phyloP scores from a whole-genome alignment of 108 stramenopile genomes.

The Pseudonitzschia delicatissima region DNA sequence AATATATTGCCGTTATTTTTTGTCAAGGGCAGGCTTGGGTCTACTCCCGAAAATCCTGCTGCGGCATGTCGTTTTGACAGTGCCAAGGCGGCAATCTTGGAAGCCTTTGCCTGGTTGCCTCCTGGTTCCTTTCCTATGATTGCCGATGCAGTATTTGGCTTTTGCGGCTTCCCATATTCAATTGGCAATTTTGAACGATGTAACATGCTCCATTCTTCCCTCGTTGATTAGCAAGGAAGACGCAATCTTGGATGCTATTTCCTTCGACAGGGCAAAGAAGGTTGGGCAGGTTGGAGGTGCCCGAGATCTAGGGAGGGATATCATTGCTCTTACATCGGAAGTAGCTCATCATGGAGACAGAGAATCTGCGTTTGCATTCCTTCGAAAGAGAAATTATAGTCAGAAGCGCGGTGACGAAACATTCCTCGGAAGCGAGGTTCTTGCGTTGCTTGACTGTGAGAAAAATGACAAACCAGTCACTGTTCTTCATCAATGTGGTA shows the following conservation, averaged over 20 bases:
- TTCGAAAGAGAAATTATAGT: background rate
- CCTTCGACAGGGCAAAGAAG: conserved; percentile 47
- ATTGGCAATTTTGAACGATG: conserved; percentile 50
- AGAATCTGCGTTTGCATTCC: conserved; percentile 62
- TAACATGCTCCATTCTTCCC: conserved; percentile 66
- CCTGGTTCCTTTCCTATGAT: conserved; percentile 83
- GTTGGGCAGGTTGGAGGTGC: conserved; percentile 65
- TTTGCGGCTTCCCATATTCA: conserved; percentile 75
- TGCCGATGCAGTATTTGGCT: conserved; percentile 73
- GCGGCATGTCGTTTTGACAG: conserved; percentile 59
- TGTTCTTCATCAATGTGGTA: conserved; percentile 81
- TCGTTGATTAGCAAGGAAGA: conserved; percentile 68
- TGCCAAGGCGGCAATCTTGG: conserved; percentile 76
- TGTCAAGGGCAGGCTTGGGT: conserved; percentile 59
- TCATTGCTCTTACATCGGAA: conserved; percentile 51
- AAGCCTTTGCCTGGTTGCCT: conserved; percentile 88
- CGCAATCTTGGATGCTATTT: conserved; percentile 59
- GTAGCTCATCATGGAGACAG: conserved; percentile 60
- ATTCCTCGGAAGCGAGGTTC: conserved; percentile 50
- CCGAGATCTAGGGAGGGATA: conserved; percentile 53
- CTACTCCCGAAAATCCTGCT: conserved; percentile 32
- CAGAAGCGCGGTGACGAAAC: background rate
- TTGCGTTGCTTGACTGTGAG: conserved; percentile 43
- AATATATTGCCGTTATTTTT: conserved; percentile 62
- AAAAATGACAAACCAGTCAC: conserved; percentile 49